Evolutionary conservation across 169 alveolate species (phyloP), one percentile per base, ranked within the genome.

Genomic region (Amoebophrya sp.): DNA sequence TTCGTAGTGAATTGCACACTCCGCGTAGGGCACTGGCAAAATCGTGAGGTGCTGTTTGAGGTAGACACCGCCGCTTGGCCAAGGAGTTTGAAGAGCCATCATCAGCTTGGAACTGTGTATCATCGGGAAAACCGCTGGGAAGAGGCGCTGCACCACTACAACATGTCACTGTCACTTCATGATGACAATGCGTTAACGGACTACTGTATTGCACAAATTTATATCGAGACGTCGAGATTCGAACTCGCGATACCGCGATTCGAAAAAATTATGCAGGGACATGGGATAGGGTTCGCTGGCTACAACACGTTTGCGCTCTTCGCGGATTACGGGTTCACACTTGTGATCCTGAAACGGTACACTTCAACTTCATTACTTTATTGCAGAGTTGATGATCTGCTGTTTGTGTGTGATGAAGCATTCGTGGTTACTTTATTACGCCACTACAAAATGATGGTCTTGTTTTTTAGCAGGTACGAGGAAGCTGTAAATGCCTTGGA

Each of bases 111-210:
- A 24, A 89, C 90, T 1, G 40, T 40, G 1, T 33, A 34, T 14
- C 53, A 14, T 40, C 33, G 90, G 90, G 90, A 36, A 36, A 40
- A 89, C 39, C 90, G 47, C 18, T 89, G 36, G 90, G 90, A 89
- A 23, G 90, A 89, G 18, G 90, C 90, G 3, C 40, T 36, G 41
- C 53, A 89, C 53, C 90, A 34, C 90, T 89, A 89, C 47, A 14
- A 34, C 41, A 40, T 40, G 40, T 26, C 41, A 24, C 41, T 89
- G 47, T 14, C 40, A 29, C 36, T 89, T 14, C 40, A 34, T 29
- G 90, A 89, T 29, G 90, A 89, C 47, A 89, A 89, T 47, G 90
- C 90, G 53, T 47, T 89, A 3, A 89, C 90, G 10, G 90, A 89
- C 41, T 89, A 89, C 90, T 89, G 90, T 23, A 33, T 89, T 6